Evolutionary conservation across 768 basidiomycete species (phyloP), one percentile per base, ranked within the genome.

Genomic region (Butyriboletus loyo): DNA sequence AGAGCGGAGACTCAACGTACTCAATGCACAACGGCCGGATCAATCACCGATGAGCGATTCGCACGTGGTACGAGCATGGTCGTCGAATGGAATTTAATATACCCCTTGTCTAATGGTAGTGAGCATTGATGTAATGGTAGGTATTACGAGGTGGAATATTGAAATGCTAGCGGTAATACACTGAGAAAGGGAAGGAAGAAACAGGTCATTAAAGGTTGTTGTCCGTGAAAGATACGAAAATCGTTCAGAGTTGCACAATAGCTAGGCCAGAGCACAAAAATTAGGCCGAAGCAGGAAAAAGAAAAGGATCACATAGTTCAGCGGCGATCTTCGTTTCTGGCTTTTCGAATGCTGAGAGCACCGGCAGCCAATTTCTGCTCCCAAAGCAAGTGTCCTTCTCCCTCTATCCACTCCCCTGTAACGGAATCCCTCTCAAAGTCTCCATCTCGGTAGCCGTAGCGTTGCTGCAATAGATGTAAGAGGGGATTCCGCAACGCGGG

Each of bases 401-500:
- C 84, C 14, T 80, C 78, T 15, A 76, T 38, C 91, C 91, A 93
- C 31, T 78, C 75, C 13, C 85, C 85, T 0, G 83, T 80, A 37
- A 66, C 52, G 1, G 83, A 69, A 57, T 89, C 80, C 43, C 85
- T 79, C 60, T 93, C 91, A 59, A 93, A 93, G 64, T 93, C 90
- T 1, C 90, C 90, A 67, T 93, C 90, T 49, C 79, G 79, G 69
- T 93, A 93, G 25, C 78, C 80, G 63, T 89, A 93, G 36, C 89
- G 80, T 57, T 79, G 64, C 66, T 90, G 75, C 30, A 93, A 73
- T 30, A 93, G 73, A 68, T 76, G 80, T 54, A 92, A 76, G 40
- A 92, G 78, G 27, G 89, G 87, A 55, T 92, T 92, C 36, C 90
- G 81, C 53, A 93, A 73, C 32, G 86, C 89, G 10, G 90, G 90